Evolutionary conservation across 2,329 filamentous ascomycete genomes (phyloP).

Genomic region (Colletotrichum sp.): DNA sequence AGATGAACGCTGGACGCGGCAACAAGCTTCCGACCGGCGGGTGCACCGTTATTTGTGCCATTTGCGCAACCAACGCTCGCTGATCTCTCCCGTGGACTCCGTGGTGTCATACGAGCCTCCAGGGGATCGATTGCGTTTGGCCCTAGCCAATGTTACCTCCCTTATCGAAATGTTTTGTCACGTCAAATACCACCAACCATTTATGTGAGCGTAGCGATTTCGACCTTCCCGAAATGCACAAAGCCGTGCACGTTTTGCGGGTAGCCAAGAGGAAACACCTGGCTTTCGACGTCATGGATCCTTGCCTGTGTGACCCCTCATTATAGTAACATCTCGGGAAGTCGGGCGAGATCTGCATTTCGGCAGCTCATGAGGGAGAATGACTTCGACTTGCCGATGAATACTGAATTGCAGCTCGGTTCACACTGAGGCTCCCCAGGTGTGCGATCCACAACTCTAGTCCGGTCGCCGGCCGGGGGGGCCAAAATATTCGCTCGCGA

Average conservation of each 20-base stretch:
- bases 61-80: background rate
- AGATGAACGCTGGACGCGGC: background rate
- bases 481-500: background rate
- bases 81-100: background rate
- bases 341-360: background rate
- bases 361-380: background rate
- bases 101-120: background rate
- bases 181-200: background rate
- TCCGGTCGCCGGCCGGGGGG: background rate
- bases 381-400: background rate
- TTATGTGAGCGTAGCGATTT: background rate
- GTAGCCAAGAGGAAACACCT: background rate
- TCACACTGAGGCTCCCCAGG: background rate
- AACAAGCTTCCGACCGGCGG: background rate
- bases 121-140: background rate
- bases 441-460: background rate
- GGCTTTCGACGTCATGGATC: background rate
- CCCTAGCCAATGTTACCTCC: background rate
- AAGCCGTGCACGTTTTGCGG: background rate
- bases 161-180: background rate
- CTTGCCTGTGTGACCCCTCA: background rate
- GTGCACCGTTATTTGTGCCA: background rate
- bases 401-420: background rate
- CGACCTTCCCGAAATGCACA: slow-evolving; percentile 13
- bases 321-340: background rate